Conservation (phyloP, 805 yeast genomes). For the Yarrowia yakushimensis region DNA sequence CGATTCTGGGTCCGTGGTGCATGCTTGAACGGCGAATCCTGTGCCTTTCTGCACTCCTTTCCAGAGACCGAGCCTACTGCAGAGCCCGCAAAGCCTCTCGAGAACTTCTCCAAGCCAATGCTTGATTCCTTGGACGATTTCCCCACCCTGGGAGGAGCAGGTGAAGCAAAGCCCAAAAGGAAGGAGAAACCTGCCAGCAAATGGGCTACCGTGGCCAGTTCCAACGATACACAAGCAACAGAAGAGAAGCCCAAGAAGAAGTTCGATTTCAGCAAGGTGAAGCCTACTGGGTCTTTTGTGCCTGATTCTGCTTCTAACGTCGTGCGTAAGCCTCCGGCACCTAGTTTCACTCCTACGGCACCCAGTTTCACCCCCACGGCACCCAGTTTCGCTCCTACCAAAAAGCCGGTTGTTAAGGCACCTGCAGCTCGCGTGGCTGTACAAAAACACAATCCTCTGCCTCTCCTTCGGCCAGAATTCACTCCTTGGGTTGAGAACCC, state of each 20-base stretch:
- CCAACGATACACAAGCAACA: not conserved
- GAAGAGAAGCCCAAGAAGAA: not conserved
- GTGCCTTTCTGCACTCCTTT: slow-evolving; percentile 43
- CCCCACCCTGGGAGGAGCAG: slow-evolving; percentile 30
- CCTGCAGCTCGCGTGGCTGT: not conserved
- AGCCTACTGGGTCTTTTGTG: slow-evolving; percentile 25
- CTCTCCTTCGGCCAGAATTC: slow-evolving; percentile 6
- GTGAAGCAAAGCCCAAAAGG: not conserved
- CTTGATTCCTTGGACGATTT: slow-evolving; percentile 31
- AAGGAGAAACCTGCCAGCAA: not conserved
- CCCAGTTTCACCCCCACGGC: not conserved
- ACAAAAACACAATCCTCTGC: slow-evolving; percentile 4
- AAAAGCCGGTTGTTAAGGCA: not conserved
- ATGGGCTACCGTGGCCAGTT: not conserved
- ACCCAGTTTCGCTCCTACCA: not conserved
- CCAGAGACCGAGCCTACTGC: slow-evolving; percentile 32
- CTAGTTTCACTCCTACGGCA: not conserved
- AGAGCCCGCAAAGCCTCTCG: slow-evolving; percentile 17
- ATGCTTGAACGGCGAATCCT: slow-evolving; percentile 44
- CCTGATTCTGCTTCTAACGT: slow-evolving; percentile 7
- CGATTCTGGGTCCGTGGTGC: slow-evolving; percentile 47
- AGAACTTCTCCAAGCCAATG: slow-evolving; percentile 25
- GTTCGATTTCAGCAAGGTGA: slow-evolving; percentile 13
- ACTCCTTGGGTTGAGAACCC: slow-evolving; percentile 36
- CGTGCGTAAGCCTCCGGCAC: not conserved